Conservation (phyloP, 2,329 filamentous ascomycete species). For the Cladophialophora psammophila region DNA sequence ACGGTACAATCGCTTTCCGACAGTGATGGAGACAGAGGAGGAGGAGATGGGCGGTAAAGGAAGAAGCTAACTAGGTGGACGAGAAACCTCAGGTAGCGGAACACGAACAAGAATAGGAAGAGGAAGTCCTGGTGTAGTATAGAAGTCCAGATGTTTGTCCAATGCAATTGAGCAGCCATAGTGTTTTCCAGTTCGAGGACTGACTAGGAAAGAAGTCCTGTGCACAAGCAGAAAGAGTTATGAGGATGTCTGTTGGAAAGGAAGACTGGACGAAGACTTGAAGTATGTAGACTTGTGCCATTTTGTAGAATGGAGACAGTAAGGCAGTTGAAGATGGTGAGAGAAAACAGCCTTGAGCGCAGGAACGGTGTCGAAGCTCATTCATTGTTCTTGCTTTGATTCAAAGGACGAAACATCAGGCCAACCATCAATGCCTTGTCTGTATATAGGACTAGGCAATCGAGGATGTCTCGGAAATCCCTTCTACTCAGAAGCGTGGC, state of each 20-base stretch:
- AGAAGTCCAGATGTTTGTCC: neutral
- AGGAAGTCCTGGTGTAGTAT: constrained; percentile 25
- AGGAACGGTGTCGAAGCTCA: neutral
- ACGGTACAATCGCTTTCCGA: constrained; percentile 56
- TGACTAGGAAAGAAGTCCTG: neutral
- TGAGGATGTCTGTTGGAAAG: neutral
- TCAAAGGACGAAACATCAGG: neutral
- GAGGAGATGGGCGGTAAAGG: constrained; percentile 49
- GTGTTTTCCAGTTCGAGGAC: neutral
- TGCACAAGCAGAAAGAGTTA: neutral
- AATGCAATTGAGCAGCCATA: neutral
- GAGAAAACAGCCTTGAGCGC: neutral
- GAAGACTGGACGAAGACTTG: neutral
- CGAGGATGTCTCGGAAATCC: neutral
- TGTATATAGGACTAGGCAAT: neutral
- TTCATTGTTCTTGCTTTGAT: neutral
- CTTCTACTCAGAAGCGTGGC: too few species aligned
- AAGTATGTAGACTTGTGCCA: neutral
- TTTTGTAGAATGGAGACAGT: neutral
- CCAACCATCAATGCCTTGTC: neutral
- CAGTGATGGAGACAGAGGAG: constrained; percentile 44
- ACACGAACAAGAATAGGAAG: constrained; percentile 51
- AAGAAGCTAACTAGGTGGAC: constrained; percentile 54
- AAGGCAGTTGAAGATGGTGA: neutral
- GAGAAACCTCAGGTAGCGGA: constrained; percentile 58